A percentile compares a stretch with the other conserved stretches of the same genome.
phyloP scores from a whole-genome alignment of 208 protist species.

The Leishmania guyanensis region DNA sequence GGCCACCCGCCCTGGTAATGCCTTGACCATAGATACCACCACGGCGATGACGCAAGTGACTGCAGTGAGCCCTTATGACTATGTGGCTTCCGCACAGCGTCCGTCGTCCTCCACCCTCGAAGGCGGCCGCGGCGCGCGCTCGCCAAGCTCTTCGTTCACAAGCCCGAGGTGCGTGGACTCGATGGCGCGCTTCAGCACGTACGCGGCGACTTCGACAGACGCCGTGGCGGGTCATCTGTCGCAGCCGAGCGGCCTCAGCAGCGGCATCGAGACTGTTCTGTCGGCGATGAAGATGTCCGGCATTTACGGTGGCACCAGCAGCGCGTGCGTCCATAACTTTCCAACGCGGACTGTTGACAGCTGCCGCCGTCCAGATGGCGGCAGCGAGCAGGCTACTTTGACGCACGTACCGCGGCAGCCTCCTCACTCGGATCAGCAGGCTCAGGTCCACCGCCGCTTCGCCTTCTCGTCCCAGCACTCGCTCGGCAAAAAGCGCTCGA shows the following conservation, averaged over 20 bases:
- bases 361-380: background rate
- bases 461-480: slow-evolving; percentile 27
- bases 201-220: background rate
- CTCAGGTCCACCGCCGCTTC: slow-evolving; percentile 16
- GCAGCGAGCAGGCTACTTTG: slow-evolving; percentile 14
- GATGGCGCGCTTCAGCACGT: background rate
- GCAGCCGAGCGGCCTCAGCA: slow-evolving; percentile 7
- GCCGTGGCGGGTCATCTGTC: background rate
- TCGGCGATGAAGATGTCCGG: slow-evolving; percentile 20
- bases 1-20: background rate
- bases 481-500: slow-evolving; percentile 56
- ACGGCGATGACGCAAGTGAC: background rate
- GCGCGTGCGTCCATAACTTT: background rate
- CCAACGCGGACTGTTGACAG: slow-evolving; percentile 20
- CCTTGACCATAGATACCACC: background rate
- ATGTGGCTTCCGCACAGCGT: background rate
- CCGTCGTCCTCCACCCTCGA: background rate
- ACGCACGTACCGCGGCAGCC: slow-evolving; percentile 19
- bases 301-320: slow-evolving; percentile 1
- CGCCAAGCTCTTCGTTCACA: slow-evolving; percentile 22
- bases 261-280: slow-evolving; percentile 17
- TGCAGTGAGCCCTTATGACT: background rate
- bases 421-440: slow-evolving; percentile 14
- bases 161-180: slow-evolving; percentile 25
- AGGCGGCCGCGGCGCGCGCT: slow-evolving; percentile 6